phyloP scores from a whole-genome alignment of 495 filamentous ascomycete genomes.

The Talaromyces liani region DNA sequence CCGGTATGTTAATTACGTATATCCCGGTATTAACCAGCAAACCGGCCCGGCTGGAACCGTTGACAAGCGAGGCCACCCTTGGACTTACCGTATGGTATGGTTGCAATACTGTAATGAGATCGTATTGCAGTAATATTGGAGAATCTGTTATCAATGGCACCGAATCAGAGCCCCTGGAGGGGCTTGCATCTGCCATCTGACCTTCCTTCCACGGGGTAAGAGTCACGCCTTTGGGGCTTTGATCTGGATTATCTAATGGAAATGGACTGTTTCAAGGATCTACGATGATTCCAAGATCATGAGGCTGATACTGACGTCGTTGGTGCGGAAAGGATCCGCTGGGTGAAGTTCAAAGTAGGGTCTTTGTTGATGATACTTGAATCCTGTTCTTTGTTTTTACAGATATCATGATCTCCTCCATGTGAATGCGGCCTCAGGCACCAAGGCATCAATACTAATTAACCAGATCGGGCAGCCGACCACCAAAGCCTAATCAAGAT shows the following conservation, averaged over 20 bases:
- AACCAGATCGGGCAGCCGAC: not conserved
- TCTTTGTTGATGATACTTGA: not conserved
- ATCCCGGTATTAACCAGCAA: not conserved
- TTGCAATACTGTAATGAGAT: not conserved
- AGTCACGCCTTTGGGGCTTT: not conserved
- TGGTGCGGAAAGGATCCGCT: not conserved
- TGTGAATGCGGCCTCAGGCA: not conserved
- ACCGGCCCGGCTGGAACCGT: constrained; percentile 21
- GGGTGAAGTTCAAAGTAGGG: not conserved
- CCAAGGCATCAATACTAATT: not conserved
- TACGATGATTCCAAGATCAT: not conserved
- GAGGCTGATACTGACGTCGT: not conserved
- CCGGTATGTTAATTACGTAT: not conserved
- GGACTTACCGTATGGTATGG: not conserved
- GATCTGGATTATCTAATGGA: not conserved
- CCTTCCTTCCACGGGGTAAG: not conserved
- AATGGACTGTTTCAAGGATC: not conserved
- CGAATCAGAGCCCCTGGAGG: not conserved
- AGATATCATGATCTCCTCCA: too few relatives aligned
- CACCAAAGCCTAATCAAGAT: not conserved
- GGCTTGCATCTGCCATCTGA: not conserved
- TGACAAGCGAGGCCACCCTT: constrained; percentile 15
- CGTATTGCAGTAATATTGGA: not conserved
- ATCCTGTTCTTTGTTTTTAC: too few relatives aligned
- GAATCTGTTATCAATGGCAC: not conserved